phyloP scores from a whole-genome alignment of 352 stramenopile genomes.

The Pythium vanterpoolii region DNA sequence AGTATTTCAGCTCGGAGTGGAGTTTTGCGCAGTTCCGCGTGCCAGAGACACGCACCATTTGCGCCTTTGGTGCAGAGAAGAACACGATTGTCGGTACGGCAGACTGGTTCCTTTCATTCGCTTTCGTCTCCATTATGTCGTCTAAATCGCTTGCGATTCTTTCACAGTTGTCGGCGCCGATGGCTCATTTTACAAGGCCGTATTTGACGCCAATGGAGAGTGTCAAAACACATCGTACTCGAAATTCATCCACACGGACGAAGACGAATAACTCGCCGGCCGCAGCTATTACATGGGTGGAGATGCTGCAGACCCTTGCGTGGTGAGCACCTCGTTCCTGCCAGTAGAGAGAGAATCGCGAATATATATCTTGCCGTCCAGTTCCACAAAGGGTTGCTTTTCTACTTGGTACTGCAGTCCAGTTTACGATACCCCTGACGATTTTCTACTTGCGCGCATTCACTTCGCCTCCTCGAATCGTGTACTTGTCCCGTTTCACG shows the following conservation, averaged over 20 bases:
- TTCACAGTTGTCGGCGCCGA: conserved; percentile 78
- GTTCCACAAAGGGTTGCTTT: not conserved
- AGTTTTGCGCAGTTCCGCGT: conserved; percentile 93
- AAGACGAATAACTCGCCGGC: conserved; percentile 57
- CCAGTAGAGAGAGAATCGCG: not conserved
- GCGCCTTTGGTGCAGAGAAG: conserved; percentile 90
- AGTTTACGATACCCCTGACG: not conserved
- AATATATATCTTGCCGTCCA: conserved; percentile 19
- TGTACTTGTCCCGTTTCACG: conserved; percentile 79
- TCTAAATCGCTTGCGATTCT: not conserved
- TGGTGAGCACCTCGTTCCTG: not conserved
- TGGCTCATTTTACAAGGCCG: conserved; percentile 87
- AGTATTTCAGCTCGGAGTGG: conserved; percentile 94
- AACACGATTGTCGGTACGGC: conserved; percentile 89
- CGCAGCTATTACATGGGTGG: not conserved
- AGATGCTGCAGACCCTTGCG: not conserved
- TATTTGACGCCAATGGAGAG: conserved; percentile 84
- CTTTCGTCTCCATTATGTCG: not conserved
- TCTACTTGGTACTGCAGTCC: no score
- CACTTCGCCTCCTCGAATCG: conserved; percentile 70
- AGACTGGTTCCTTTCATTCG: not conserved
- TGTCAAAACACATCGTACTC: conserved; percentile 89
- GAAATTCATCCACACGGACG: conserved; percentile 88
- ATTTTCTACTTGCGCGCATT: conserved; percentile 31
- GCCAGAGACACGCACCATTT: conserved; percentile 89